Evolutionary conservation across 257 asterid genomes (phyloP).

Genomic region (Solanum rostratum): DNA sequence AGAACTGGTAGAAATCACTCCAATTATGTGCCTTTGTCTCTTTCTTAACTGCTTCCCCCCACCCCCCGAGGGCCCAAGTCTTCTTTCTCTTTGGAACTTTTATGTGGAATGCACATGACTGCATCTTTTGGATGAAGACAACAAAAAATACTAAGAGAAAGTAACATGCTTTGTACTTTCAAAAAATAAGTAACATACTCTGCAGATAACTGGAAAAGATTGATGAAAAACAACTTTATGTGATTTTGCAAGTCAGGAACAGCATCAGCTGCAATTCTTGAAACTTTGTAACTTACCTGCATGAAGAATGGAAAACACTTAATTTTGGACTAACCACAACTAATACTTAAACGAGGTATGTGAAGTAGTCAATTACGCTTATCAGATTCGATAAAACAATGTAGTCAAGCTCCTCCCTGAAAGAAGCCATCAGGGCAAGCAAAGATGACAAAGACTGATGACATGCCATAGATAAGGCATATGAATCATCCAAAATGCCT

Average conservation of each 20-base stretch:
- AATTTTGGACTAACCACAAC: neutral
- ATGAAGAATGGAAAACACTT: slow-evolving; percentile 2
- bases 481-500: slow-evolving; percentile 88
- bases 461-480: slow-evolving; percentile 75
- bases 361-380: slow-evolving; percentile 32
- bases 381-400: slow-evolving; percentile 70
- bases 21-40: neutral
- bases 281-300: slow-evolving; percentile 67
- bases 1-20: neutral
- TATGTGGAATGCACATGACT: neutral
- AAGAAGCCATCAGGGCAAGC: slow-evolving; percentile 81
- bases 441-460: slow-evolving; percentile 68
- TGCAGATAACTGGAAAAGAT: slow-evolving; percentile 78
- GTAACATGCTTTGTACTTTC: neutral
- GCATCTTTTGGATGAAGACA: neutral
- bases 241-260: slow-evolving; percentile 54
- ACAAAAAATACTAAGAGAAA: neutral
- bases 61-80: neutral
- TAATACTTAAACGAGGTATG: neutral
- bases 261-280: slow-evolving; percentile 67
- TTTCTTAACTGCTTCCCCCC: neutral
- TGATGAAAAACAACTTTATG: slow-evolving; percentile 56
- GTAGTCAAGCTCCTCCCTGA: slow-evolving; percentile 72
- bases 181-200: slow-evolving; percentile 36
- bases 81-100: neutral